Evolutionary conservation across 345 rosid genomes (phyloP).

Genomic region (Populus ilicifolia): DNA sequence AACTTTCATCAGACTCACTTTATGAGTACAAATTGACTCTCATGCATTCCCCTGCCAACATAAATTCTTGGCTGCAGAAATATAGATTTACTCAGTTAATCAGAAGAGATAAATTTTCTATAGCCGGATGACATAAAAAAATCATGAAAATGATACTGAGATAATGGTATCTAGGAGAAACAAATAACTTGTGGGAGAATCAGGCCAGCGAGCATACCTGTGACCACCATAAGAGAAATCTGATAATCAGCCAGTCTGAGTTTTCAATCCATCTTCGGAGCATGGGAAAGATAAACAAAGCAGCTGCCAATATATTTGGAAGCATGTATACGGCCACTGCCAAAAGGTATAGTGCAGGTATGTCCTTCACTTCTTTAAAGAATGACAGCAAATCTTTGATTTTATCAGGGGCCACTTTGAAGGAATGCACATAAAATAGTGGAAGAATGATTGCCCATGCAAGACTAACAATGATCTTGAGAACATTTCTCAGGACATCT

Average conservation of each 20-base stretch:
- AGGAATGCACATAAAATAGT: conserved; percentile 59
- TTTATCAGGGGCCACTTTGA: conserved; percentile 39
- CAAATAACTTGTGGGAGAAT: neutral
- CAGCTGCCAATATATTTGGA: conserved; percentile 73
- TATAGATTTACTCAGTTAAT: conserved; percentile 18
- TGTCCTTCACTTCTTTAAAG: conserved; percentile 57
- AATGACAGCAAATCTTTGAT: conserved; percentile 45
- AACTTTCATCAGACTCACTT: conserved; percentile 54
- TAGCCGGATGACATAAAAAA: neutral
- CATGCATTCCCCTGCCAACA: conserved; percentile 98
- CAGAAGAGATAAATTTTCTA: conserved; percentile 4
- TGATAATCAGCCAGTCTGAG: conserved; percentile 86
- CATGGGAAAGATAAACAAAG: conserved; percentile 90
- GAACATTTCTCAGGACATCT: conserved; percentile 63
- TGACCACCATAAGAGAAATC: conserved; percentile 97
- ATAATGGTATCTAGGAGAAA: neutral
- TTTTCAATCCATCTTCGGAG: conserved; percentile 94
- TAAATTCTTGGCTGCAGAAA: conserved; percentile 83
- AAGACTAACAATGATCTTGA: conserved; percentile 66
- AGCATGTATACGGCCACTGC: conserved; percentile 75
- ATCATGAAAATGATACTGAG: neutral
- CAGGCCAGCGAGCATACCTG: conserved; percentile 48
- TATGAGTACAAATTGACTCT: conserved; percentile 81
- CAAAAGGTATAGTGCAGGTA: conserved; percentile 72
- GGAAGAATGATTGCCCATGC: conserved; percentile 81